These are phyloP conservation scores for Cyberlindnera maritima DNA, from an alignment of 805 yeast species.

Conservation along the genomic window DNA sequence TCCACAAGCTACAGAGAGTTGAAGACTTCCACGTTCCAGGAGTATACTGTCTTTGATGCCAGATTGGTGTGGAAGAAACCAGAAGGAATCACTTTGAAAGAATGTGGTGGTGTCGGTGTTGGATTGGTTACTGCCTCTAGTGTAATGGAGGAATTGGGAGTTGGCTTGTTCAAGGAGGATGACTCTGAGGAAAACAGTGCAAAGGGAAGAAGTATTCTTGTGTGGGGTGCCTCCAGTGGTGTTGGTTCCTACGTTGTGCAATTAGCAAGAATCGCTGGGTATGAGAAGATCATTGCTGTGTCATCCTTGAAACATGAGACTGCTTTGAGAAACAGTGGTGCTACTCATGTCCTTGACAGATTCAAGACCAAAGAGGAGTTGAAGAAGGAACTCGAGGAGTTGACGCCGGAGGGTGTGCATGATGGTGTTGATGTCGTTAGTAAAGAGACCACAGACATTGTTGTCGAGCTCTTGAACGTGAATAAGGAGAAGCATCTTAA, in stretches of 20 bases:
- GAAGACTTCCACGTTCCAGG: constrained; percentile 46
- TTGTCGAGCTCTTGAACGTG: constrained; percentile 30
- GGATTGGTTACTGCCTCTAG: constrained; percentile 44
- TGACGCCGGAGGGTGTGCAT: constrained; percentile 29
- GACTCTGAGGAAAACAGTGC: constrained; percentile 5
- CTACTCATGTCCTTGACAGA: constrained; percentile 39
- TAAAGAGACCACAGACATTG: constrained; percentile 35
- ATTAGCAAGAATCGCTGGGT: constrained; percentile 38
- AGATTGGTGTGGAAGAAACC: constrained; percentile 46
- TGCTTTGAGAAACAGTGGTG: constrained; percentile 39
- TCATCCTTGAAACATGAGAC: constrained; percentile 40
- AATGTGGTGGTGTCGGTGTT: constrained; percentile 46
- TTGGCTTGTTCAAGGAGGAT: constrained; percentile 19
- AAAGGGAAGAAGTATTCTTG: constrained; percentile 23
- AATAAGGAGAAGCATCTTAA: constrained; percentile 7
- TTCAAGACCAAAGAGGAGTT: constrained; percentile 27
- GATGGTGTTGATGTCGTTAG: constrained; percentile 46
- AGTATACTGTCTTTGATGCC: constrained; percentile 42
- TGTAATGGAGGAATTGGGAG: constrained; percentile 29
- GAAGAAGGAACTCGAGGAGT: constrained; percentile 18
- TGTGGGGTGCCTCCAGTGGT: constrained; percentile 51
- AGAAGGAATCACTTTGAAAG: constrained; percentile 31
- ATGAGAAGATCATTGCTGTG: constrained; percentile 39
- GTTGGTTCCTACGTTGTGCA: constrained; percentile 44
- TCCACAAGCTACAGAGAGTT: constrained; percentile 47